These are phyloP conservation scores for Colletotrichum australisinense DNA, from an alignment of 2,329 filamentous ascomycete genomes.

Conservation along the genomic window DNA sequence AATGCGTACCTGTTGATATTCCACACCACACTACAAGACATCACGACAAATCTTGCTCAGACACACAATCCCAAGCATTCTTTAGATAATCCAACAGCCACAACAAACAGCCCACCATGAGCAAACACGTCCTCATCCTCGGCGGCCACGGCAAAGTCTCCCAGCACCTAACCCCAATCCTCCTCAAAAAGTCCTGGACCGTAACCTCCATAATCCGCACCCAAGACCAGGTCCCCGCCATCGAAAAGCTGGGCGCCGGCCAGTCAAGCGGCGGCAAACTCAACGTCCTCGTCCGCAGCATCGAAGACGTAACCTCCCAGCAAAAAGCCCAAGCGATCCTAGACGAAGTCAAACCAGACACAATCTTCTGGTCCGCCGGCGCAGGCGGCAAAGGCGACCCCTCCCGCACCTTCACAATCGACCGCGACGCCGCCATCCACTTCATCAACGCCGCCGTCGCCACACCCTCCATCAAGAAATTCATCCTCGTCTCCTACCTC, in stretches of 20 bases:
- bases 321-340: constrained; percentile 72
- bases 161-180: constrained; percentile 78
- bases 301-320: constrained; percentile 76
- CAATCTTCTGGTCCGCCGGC: constrained; percentile 76
- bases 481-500: constrained; percentile 73
- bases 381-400: constrained; percentile 70
- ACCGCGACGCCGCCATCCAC: constrained; percentile 72
- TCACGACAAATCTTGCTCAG: background rate
- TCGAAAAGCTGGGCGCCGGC: constrained; percentile 70
- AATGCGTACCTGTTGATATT: background rate
- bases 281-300: constrained; percentile 74
- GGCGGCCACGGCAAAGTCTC: constrained; percentile 87
- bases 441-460: constrained; percentile 70
- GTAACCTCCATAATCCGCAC: constrained; percentile 84
- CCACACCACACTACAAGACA: background rate
- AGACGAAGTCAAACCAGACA: constrained; percentile 70
- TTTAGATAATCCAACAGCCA: too few species aligned
- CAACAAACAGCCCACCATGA: constrained; percentile 32
- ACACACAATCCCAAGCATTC: background rate
- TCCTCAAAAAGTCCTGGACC: constrained; percentile 79
- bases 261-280: constrained; percentile 66
- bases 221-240: constrained; percentile 72
- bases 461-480: constrained; percentile 66
- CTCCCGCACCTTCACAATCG: constrained; percentile 65
- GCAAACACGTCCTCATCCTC: constrained; percentile 74